Percentiles rank a stretch among this genome's conserved stretches.
Evolutionary conservation across 2,329 filamentous ascomycete genomes (phyloP).

Genomic region (Cylindrodendrum hubeiense): DNA sequence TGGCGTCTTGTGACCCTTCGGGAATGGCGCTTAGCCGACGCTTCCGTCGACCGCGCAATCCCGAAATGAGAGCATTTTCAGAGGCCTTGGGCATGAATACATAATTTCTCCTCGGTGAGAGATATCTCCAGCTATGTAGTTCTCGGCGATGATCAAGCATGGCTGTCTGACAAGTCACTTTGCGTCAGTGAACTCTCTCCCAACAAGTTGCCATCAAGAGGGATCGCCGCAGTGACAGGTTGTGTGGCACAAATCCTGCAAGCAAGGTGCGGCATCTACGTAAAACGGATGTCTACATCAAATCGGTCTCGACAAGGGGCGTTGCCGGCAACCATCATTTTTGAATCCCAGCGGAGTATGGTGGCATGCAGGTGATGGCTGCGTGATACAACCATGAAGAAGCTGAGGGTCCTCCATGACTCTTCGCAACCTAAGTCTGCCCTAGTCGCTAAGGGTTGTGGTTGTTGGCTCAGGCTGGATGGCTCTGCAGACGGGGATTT

Average conservation of each 20-base stretch:
- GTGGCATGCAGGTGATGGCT: slow-evolving; percentile 1
- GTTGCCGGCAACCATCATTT: slow-evolving; percentile 9
- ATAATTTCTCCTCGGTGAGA: not conserved
- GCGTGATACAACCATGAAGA: not conserved
- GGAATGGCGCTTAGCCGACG: slow-evolving; percentile 2
- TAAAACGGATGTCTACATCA: not conserved
- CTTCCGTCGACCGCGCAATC: not conserved
- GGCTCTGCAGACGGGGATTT: not conserved
- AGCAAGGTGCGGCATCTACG: not conserved
- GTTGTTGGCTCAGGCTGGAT: not conserved
- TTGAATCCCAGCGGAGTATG: not conserved
- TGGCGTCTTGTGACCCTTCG: slow-evolving; percentile 12
- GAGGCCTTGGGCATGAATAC: not conserved
- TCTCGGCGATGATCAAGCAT: slow-evolving; percentile 4
- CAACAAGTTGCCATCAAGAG: slow-evolving; percentile 3
- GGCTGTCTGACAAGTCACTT: not conserved
- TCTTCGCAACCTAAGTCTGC: not conserved
- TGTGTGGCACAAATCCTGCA: not conserved
- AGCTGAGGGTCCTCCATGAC: not conserved
- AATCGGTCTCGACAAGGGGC: not conserved
- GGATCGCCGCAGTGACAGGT: slow-evolving; percentile 1
- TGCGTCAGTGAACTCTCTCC: not conserved
- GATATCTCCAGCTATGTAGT: not conserved
- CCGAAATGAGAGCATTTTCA: not conserved
- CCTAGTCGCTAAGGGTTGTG: not conserved